Evolutionary conservation across 345 rosid genomes (phyloP).

Genomic region (Eucalyptus cloeziana): DNA sequence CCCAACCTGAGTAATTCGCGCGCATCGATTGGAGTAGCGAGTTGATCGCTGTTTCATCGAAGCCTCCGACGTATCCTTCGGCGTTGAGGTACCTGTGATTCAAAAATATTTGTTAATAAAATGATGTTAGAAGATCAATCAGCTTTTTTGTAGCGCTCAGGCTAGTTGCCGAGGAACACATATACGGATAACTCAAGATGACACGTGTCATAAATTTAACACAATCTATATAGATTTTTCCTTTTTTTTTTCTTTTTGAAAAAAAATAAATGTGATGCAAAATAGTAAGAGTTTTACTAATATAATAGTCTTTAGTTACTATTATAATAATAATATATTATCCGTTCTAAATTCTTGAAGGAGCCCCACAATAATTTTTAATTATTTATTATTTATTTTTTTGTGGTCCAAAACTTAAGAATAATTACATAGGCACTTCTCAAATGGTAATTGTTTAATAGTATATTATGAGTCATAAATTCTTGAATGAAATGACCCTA

Average conservation of each 20-base stretch:
- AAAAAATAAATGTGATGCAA: no score
- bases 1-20: slow-evolving; percentile 2
- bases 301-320: no score
- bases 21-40: background rate
- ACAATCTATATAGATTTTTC: background rate
- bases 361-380: no score
- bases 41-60: background rate
- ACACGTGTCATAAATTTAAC: background rate
- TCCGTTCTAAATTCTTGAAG: no score
- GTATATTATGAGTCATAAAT: no score
- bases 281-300: no score
- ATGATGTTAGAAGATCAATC: background rate
- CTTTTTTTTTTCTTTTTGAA: rapidly evolving
- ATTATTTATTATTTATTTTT: no score
- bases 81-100: slow-evolving; percentile 14
- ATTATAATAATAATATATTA: no score
- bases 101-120: background rate
- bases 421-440: no score
- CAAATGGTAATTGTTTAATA: no score
- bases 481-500: no score
- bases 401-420: no score
- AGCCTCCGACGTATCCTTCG: slow-evolving; percentile 11
- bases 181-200: background rate
- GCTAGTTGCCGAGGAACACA: background rate
- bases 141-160: background rate